Conservation (phyloP, 1,284 basidiomycete species). For the Coniferiporia weirii region DNA sequence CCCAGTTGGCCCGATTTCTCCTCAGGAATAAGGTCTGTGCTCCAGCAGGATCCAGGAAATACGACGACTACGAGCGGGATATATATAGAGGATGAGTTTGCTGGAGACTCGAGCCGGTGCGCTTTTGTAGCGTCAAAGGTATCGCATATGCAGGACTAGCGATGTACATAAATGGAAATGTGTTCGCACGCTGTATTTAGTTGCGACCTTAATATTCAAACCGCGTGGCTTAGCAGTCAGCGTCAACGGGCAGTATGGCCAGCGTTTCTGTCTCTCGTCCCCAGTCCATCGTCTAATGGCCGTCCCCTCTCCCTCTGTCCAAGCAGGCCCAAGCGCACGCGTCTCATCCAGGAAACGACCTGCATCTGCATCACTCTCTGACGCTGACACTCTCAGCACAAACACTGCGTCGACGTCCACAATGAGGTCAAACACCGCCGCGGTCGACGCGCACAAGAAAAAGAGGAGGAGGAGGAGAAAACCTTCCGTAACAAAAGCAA, state of each 20-base stretch:
- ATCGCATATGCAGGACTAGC: slow-evolving; percentile 30
- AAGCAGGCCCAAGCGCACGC: slow-evolving; percentile 2
- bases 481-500: slow-evolving; percentile 1
- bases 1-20: slow-evolving; percentile 26
- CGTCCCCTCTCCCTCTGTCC: not conserved
- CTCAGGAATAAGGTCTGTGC: slow-evolving; percentile 32
- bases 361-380: slow-evolving; percentile 10
- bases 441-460: slow-evolving; percentile 2
- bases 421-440: not conserved
- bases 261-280: not conserved
- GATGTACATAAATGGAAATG: not conserved
- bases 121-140: slow-evolving; percentile 32
- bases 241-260: not conserved
- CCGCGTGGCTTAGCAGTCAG: not conserved
- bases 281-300: not conserved
- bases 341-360: slow-evolving; percentile 3
- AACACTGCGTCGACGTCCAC: not conserved
- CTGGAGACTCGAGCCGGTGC: slow-evolving; percentile 36
- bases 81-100: slow-evolving; percentile 36
- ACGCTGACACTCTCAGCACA: slow-evolving; percentile 8
- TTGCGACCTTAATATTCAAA: not conserved
- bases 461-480: slow-evolving; percentile 10
- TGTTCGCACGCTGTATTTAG: not conserved
- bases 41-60: slow-evolving; percentile 37
- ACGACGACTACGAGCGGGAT: slow-evolving; percentile 35